Evolutionary conservation across 169 alveolate genomes (phyloP).

Genomic region (Plasmodium vivax): DNA sequence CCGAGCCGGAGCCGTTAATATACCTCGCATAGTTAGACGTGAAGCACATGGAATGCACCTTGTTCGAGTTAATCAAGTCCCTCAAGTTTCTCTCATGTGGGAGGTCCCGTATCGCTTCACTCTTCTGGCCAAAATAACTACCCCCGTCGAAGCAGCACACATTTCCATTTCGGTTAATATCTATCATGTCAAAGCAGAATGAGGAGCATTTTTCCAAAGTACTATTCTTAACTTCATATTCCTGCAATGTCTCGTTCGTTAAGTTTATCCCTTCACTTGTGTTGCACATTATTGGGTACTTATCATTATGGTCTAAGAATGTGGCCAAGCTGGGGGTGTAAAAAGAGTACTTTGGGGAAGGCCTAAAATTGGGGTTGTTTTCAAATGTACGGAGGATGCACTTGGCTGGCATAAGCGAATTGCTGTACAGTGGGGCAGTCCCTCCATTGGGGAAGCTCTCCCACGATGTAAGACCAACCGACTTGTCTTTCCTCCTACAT

Average conservation of each 20-base stretch:
- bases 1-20: conserved; percentile 72
- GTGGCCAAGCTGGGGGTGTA: conserved; percentile 59
- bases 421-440: background rate
- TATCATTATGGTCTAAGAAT: conserved; percentile 33
- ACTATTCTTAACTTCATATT: background rate
- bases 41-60: conserved; percentile 53
- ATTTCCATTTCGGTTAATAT: conserved; percentile 17
- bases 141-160: conserved; percentile 19
- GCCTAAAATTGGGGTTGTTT: background rate
- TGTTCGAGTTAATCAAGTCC: background rate
- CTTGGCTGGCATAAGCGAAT: conserved; percentile 44
- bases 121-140: conserved; percentile 9
- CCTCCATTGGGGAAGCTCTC: background rate
- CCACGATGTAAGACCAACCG: background rate
- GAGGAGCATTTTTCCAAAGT: conserved; percentile 16
- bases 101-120: background rate
- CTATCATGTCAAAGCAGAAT: conserved; percentile 56
- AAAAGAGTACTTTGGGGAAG: background rate
- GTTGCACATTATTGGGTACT: background rate
- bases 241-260: conserved; percentile 1
- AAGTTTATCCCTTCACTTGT: conserved; percentile 8
- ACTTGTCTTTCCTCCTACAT: conserved; percentile 18
- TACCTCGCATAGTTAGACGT: conserved; percentile 68
- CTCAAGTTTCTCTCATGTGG: background rate
- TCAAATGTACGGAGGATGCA: conserved; percentile 6